Base-by-base conservation (phyloP, 495 filamentous ascomycete genomes). In the Neurospora sp. region DNA sequence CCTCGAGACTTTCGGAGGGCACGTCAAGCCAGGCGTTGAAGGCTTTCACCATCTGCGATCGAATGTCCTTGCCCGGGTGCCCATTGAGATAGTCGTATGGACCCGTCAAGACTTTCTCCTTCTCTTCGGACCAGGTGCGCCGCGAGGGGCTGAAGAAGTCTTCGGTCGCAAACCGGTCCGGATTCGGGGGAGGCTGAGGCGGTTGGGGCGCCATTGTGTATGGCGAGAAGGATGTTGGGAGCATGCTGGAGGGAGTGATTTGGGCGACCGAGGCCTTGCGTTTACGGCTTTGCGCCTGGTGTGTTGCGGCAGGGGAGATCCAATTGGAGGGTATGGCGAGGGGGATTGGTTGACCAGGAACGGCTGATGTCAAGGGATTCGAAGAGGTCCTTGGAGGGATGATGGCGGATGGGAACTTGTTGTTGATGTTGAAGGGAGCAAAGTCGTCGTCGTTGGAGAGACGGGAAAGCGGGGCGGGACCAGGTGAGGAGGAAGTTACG, bases 11-110 rank as follows among this genome's bases (percentile, higher is more conserved):
- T 73, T 89, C 89, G 10, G 87, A 76, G 1, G 96, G 96, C 8
- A 98, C 94, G 75, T 92, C 86, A 20, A 99, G 84, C 92, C 92
- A 98, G 41, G 86, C 87, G 78, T 99, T 94, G 83, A 99, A 99
- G 39, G 94, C 94, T 61, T 91, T 87, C 78, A 98, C 93, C 74
- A 97, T 85, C 78, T 93, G 91, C 1, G 90, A 85, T 35, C 96
- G 90, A 61, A 99, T 90, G 79, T 98, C 94, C 78, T 98, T 98
- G 70, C 96, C 96, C 2, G 95, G 96, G 74, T 94, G 89, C 22
- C 88, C 84, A 74, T 90, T 85, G 75, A 99, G 89, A 78, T 99
- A 98, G 72, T 97, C 92, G 76, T 90, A 99, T 0, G 96, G 96
- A 0, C 90, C 94, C 40, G 92, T 84, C 14, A 98, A 82, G 68